Percentiles rank a stretch among this genome's conserved stretches.
phyloP scores from a whole-genome alignment of 1,284 basidiomycete species.

The Mycosarcoma mackinlayi region DNA sequence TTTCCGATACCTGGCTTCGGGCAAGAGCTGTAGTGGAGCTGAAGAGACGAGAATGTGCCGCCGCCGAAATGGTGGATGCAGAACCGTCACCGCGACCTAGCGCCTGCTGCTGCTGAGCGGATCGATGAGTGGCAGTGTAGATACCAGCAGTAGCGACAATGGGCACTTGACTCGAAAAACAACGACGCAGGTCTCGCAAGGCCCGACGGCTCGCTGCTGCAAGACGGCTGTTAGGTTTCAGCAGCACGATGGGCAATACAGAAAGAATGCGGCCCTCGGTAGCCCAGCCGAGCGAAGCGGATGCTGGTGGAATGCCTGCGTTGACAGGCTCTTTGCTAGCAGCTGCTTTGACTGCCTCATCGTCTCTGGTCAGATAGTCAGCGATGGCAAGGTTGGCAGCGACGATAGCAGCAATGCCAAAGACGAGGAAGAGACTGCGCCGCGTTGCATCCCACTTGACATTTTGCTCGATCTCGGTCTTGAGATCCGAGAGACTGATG shows the following conservation, averaged over 20 bases:
- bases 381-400: conserved; percentile 64
- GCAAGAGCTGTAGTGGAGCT: conserved; percentile 7
- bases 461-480: conserved; percentile 67
- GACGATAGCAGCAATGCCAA: conserved; percentile 65
- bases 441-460: conserved; percentile 68
- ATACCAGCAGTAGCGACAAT: conserved; percentile 30
- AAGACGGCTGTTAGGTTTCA: conserved; percentile 19
- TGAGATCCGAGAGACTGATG: conserved; percentile 66
- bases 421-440: conserved; percentile 63
- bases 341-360: conserved; percentile 48
- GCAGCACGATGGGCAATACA: conserved; percentile 33
- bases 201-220: conserved; percentile 13
- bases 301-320: conserved; percentile 44
- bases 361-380: conserved; percentile 60
- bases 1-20: conserved; percentile 1
- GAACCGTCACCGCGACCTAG: neutral
- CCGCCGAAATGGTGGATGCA: neutral
- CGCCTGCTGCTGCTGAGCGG: neutral
- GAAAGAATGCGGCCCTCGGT: conserved; percentile 47
- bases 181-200: conserved; percentile 17
- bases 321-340: conserved; percentile 29
- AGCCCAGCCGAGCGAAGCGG: conserved; percentile 46
- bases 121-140: conserved; percentile 18
- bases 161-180: conserved; percentile 16
- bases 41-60: neutral